Evolutionary conservation across 345 rosid genomes (phyloP).

Genomic region (Raphanus sativus): DNA sequence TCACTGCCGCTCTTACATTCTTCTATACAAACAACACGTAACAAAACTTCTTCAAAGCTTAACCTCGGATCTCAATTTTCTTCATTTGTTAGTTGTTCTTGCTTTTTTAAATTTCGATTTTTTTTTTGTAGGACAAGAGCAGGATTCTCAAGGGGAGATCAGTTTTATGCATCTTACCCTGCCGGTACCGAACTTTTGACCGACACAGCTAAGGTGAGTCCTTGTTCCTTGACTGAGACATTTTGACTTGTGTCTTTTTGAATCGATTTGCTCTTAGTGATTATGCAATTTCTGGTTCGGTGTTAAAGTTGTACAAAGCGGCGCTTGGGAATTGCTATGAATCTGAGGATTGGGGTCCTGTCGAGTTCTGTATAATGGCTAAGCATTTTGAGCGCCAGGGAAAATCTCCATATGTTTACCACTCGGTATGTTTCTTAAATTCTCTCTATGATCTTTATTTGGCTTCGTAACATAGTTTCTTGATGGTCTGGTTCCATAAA

Average conservation of each 20-base stretch:
- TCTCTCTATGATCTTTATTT: background rate
- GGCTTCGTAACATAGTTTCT: background rate
- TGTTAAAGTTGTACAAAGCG: slow-evolving; percentile 70
- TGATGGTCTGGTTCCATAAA: background rate
- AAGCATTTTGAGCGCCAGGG: slow-evolving; percentile 96
- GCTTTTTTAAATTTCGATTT: background rate
- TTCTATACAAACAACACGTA: slow-evolving; percentile 87
- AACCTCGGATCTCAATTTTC: background rate
- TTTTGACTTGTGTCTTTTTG: background rate
- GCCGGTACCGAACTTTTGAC: slow-evolving; percentile 91
- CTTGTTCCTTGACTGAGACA: background rate
- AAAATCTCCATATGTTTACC: slow-evolving; percentile 87
- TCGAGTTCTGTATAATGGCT: slow-evolving; percentile 75
- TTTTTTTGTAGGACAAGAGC: slow-evolving; percentile 71
- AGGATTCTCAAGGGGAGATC: slow-evolving; percentile 81
- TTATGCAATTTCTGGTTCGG: slow-evolving; percentile 12
- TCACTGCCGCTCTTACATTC: slow-evolving; percentile 56
- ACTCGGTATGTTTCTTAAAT: slow-evolving; percentile 54
- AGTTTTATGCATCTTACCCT: slow-evolving; percentile 87
- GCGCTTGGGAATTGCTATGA: slow-evolving; percentile 91
- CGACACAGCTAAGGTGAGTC: slow-evolving; percentile 65
- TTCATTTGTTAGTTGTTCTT: background rate
- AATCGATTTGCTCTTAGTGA: slow-evolving; percentile 6
- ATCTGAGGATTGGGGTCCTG: slow-evolving; percentile 81
- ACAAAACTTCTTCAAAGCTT: slow-evolving; percentile 13